Conservation (phyloP, 257 asterid species). For the Solanum paucissectum region DNA sequence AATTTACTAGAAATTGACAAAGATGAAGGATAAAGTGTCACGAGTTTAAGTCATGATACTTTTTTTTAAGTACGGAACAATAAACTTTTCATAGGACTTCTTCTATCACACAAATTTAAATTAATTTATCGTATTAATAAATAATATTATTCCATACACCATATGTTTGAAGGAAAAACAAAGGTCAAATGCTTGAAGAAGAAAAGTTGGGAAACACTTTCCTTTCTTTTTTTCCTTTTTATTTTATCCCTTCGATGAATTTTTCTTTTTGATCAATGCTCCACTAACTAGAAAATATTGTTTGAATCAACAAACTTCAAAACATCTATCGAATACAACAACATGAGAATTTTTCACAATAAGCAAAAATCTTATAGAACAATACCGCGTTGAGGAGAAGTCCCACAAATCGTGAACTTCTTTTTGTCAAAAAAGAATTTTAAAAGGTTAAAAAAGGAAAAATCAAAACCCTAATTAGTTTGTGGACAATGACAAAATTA, state of each 20-base stretch:
- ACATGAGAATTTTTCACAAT: background rate
- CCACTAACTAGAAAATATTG: too few relatives aligned
- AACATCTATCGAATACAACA: rapidly evolving
- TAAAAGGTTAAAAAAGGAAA: background rate
- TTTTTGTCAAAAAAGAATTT: background rate
- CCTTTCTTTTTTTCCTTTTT: background rate
- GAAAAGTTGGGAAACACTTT: background rate
- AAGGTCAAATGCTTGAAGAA: background rate
- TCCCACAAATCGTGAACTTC: background rate
- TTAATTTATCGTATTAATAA: background rate
- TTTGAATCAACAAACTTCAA: background rate
- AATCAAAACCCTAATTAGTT: background rate
- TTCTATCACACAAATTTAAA: background rate
- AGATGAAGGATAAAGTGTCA: background rate
- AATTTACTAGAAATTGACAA: background rate
- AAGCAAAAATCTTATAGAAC: background rate
- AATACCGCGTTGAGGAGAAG: background rate
- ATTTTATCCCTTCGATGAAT: background rate
- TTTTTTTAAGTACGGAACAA: background rate
- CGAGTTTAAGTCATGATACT: background rate
- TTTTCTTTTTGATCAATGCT: background rate
- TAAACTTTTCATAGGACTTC: background rate
- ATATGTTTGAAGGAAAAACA: background rate
- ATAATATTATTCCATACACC: background rate
- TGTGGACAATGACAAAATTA: background rate